phyloP scores from a whole-genome alignment of 805 yeast species.

The Cyberlindnera misumaiensis region DNA sequence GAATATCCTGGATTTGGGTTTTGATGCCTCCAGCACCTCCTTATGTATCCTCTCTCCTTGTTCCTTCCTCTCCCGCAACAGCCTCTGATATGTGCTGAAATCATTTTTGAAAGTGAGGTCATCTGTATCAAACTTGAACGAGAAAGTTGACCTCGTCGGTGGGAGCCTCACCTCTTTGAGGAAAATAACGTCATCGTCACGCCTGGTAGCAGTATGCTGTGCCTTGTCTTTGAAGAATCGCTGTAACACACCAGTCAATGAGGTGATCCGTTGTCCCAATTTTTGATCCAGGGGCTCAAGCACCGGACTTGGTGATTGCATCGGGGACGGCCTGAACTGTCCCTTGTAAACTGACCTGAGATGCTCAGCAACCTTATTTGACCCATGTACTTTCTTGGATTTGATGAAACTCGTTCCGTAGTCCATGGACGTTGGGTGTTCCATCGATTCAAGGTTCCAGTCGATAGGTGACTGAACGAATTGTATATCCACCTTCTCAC shows the following conservation, averaged over 20 bases:
- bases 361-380: conserved; percentile 21
- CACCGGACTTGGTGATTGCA: conserved; percentile 18
- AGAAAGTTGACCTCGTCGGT: conserved; percentile 13
- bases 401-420: conserved; percentile 33
- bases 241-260: conserved; percentile 3
- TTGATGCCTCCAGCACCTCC: conserved; percentile 26
- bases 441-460: conserved; percentile 13
- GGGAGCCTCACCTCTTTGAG: conserved; percentile 16
- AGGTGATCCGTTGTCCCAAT: conserved; percentile 5
- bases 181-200: conserved; percentile 14
- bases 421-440: conserved; percentile 10
- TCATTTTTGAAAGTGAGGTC: conserved; percentile 27
- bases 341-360: conserved; percentile 29
- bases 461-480: conserved; percentile 19
- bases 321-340: conserved; percentile 28
- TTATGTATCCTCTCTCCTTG: conserved; percentile 29
- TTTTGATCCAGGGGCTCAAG: conserved; percentile 1
- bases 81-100: conserved; percentile 37
- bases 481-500: conserved; percentile 9
- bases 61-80: conserved; percentile 35
- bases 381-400: conserved; percentile 12
- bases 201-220: background rate
- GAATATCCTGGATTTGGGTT: conserved; percentile 19
- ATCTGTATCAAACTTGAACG: conserved; percentile 23
- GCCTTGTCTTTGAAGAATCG: conserved; percentile 3